These are phyloP conservation scores for Phytophthora ohioensis DNA, from an alignment of 352 stramenopile species.

Conservation along the genomic window DNA sequence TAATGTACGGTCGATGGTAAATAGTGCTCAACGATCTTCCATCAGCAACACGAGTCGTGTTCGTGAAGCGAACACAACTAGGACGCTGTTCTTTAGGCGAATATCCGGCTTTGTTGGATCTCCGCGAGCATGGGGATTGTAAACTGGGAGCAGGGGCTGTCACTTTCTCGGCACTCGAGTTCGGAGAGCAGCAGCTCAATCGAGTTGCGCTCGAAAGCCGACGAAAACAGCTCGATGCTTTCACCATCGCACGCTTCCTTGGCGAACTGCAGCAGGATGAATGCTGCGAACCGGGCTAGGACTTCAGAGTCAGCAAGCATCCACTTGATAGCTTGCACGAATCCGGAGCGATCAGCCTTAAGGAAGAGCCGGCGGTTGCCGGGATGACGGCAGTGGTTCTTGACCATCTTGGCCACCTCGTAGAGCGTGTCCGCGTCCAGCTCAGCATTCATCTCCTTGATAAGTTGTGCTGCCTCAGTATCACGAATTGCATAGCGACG, in stretches of 20 bases:
- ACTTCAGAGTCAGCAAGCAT: slow-evolving; percentile 70
- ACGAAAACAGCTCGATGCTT: slow-evolving; percentile 54
- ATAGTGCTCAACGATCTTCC: slow-evolving; percentile 14
- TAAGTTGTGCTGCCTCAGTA: slow-evolving; percentile 51
- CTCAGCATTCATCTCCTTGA: slow-evolving; percentile 71
- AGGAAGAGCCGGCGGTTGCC: slow-evolving; percentile 76
- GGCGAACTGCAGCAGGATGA: slow-evolving; percentile 70
- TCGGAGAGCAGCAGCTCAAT: slow-evolving; percentile 58
- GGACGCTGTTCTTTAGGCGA: slow-evolving; percentile 43
- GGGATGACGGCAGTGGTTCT: slow-evolving; percentile 77
- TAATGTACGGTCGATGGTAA: slow-evolving; percentile 33
- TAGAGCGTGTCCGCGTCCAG: slow-evolving; percentile 69
- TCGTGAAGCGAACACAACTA: slow-evolving; percentile 1
- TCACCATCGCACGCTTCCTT: slow-evolving; percentile 49
- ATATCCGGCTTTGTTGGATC: slow-evolving; percentile 69
- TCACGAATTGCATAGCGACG: slow-evolving; percentile 66
- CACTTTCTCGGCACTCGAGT: slow-evolving; percentile 39
- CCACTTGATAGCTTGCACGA: slow-evolving; percentile 68
- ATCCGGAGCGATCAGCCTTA: slow-evolving; percentile 44
- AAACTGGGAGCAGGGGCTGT: slow-evolving; percentile 46
- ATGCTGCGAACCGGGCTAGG: slow-evolving; percentile 66
- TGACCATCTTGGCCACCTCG: slow-evolving; percentile 68
- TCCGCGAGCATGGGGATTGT: slow-evolving; percentile 61
- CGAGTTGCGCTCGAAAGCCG: slow-evolving; percentile 69
- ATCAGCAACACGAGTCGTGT: slow-evolving; percentile 8